Base-by-base conservation (phyloP, 129 eudicot genomes). In the Flaveria linearis region DNA sequence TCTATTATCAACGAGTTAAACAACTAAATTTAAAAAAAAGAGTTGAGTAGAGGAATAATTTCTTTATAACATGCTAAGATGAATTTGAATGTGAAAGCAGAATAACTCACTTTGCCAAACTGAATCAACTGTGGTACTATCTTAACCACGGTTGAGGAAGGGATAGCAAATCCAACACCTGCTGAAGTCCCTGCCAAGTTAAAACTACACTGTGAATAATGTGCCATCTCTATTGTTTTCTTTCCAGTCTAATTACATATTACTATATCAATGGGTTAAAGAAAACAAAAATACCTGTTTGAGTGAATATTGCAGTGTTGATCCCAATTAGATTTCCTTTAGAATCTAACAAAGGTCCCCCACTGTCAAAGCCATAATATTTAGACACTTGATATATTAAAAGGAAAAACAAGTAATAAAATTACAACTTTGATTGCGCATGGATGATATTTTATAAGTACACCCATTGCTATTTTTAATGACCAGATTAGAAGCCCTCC, bases 151-250 rank as follows among this genome's bases (percentile, higher is more conserved):
- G 96, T 95, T 17, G 93, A 89, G 72, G 97, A 95, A 78, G 99
- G 97, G 74, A 95, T 94, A 28, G 97, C 98, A 74, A 94, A 94
- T 51, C 98, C 98, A 49, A 94, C 98, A 52, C 98, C 97, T 28
- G 98, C 93, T 22, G 98, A 94, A 51, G 98, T 91, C 64, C 98
- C 98, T 94, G 80, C 81, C 26, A 71, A 57, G 67, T 49, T 64
- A 61, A 77, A 26, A 64, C 5, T n/a, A 71, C 6, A 6, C 10
- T 15, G 45, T 30, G 28, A 80, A 39, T 41, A 80, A 65, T 13
- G 9, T 43, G 6, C 33, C 49, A 57, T 26, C 7, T 5, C 7
- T 69, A 68, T 58, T 56, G 49, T 69, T 56, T 43, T 20, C 49
- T 26, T 58, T 16, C 51, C 9, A 57, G 43, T 25, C 63, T 42